These are phyloP conservation scores for Fimicolochytrium jonesii DNA, from an alignment of 192 early-diverging fungal genomes.

Conservation along the genomic window DNA sequence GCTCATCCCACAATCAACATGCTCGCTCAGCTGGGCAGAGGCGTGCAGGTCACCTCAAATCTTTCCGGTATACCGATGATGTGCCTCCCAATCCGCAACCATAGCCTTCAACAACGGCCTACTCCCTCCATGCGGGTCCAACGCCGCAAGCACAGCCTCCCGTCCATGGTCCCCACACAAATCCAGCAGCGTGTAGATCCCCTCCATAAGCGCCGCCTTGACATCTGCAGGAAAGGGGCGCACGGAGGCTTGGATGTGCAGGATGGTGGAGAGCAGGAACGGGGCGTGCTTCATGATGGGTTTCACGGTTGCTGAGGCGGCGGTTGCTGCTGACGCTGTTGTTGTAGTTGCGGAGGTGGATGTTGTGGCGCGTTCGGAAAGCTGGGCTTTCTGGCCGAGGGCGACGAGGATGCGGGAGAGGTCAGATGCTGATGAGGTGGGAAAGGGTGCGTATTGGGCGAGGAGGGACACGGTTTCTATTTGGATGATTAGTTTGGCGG, in stretches of 20 bases:
- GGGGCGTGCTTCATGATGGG: constrained; percentile 39
- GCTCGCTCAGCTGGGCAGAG: not conserved
- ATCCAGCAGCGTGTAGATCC: constrained; percentile 60
- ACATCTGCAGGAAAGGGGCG: constrained; percentile 19
- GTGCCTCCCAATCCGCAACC: constrained; percentile 36
- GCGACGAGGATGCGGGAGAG: constrained; percentile 21
- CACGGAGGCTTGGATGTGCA: constrained; percentile 46
- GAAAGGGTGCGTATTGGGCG: constrained; percentile 25
- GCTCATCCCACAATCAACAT: too few relatives aligned
- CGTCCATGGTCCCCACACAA: constrained; percentile 63
- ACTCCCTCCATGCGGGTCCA: constrained; percentile 39
- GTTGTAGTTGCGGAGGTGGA: not conserved
- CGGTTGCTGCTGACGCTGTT: not conserved
- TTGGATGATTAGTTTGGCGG: not conserved
- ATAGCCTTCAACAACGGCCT: constrained; percentile 30
- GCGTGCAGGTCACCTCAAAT: not conserved
- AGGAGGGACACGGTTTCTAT: not conserved
- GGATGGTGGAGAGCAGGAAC: constrained; percentile 48
- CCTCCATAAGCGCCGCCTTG: constrained; percentile 46
- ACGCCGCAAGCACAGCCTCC: constrained; percentile 57
- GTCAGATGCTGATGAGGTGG: constrained; percentile 7
- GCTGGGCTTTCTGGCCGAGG: constrained; percentile 6
- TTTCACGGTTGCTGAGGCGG: constrained; percentile 17
- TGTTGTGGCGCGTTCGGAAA: not conserved
- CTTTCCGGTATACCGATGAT: constrained; percentile 27